phyloP scores from a whole-genome alignment of 208 protist genomes.

The Acanthamoeba royreba region DNA sequence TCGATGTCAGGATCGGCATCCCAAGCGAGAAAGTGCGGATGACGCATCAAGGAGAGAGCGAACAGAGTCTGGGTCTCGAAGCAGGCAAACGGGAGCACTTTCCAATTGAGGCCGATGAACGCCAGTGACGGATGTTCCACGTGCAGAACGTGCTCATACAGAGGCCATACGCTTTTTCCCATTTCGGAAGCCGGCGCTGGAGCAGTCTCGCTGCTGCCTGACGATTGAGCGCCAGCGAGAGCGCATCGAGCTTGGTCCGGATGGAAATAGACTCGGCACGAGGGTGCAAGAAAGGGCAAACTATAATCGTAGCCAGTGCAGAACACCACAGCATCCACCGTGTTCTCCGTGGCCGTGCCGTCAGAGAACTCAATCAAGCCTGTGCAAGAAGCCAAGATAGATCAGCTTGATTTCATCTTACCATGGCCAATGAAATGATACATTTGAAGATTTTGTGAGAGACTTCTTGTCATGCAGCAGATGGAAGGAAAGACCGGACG shows the following conservation, averaged over 20 bases:
- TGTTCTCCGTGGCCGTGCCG: neutral
- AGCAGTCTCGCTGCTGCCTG: neutral
- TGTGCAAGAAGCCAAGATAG: neutral
- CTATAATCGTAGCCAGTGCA: slow-evolving; percentile 14
- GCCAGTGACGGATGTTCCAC: neutral
- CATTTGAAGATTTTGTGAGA: neutral
- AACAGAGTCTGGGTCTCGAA: neutral
- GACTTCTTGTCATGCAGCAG: neutral
- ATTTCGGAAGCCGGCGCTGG: neutral
- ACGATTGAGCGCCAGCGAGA: neutral
- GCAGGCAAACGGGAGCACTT: slow-evolving; percentile 20
- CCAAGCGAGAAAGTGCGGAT: neutral
- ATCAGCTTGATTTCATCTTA: neutral
- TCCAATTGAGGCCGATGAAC: slow-evolving; percentile 12
- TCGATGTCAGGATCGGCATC: neutral
- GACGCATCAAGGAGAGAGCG: neutral
- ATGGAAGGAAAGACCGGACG: neutral
- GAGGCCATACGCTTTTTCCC: neutral
- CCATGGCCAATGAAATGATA: neutral
- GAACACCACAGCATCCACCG: neutral
- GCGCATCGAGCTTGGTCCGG: neutral
- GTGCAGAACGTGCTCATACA: slow-evolving; percentile 23
- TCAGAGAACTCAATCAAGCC: neutral
- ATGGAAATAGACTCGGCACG: neutral
- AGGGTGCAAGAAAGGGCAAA: neutral